Conservation (phyloP, 2,329 filamentous ascomycete genomes). For the Fusarium denticulatum region DNA sequence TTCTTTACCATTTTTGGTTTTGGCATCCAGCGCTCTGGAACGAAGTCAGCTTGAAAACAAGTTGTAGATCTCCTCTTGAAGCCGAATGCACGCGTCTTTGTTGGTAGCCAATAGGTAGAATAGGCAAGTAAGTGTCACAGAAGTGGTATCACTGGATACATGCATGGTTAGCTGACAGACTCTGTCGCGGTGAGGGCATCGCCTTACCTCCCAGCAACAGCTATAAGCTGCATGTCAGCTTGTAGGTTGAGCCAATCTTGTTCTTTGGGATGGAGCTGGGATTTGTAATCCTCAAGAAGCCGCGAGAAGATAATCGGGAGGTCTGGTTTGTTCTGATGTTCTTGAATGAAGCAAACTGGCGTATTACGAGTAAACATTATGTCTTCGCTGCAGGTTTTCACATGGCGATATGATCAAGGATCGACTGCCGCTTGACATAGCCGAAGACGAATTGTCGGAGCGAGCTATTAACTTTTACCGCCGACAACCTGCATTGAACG, state of each 20-base stretch:
- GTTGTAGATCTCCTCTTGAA: not conserved
- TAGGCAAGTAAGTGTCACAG: not conserved
- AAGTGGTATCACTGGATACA: not conserved
- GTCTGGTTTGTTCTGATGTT: not conserved
- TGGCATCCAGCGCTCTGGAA: not conserved
- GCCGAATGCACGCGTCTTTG: fast-evolving
- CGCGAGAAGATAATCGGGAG: not conserved
- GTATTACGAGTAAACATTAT: fast-evolving
- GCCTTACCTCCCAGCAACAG: not conserved
- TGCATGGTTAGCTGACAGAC: fast-evolving
- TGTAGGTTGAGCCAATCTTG: not conserved
- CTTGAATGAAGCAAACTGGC: not conserved
- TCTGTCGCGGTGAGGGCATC: fast-evolving
- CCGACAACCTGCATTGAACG: not conserved
- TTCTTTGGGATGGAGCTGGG: not conserved
- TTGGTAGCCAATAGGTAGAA: not conserved
- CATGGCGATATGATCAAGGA: not conserved
- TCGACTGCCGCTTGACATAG: not conserved
- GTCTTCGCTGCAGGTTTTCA: not conserved
- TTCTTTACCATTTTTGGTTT: not conserved
- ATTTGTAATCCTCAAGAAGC: not conserved
- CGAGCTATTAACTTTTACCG: not conserved
- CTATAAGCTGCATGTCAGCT: not conserved
- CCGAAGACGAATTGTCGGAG: not conserved
- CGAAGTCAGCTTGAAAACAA: not conserved